Percentiles rank a stretch among this genome's conserved stretches.
Evolutionary conservation across 805 yeast genomes (phyloP).

Genomic region (Wickerhamiella cacticola): DNA sequence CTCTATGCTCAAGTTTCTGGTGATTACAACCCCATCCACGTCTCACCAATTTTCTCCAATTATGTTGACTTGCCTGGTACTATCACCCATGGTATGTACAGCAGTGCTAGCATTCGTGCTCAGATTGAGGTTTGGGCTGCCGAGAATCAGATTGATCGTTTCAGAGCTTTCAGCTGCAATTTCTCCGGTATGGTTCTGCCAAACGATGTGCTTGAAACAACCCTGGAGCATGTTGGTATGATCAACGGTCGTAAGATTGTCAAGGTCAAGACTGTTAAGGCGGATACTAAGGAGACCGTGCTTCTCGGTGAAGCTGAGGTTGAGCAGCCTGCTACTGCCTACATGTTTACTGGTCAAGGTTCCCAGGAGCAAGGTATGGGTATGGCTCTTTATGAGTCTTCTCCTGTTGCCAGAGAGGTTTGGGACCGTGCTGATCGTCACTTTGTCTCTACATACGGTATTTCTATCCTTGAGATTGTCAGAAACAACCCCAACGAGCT

Average conservation of each 20-base stretch:
- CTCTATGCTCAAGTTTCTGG: slow-evolving; percentile 96
- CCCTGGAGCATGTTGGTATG: slow-evolving; percentile 95
- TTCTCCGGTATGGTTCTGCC: slow-evolving; percentile 98
- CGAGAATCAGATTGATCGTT: slow-evolving; percentile 88
- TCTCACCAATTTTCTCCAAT: slow-evolving; percentile 83
- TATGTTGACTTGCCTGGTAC: slow-evolving; percentile 95
- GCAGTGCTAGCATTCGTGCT: slow-evolving; percentile 89
- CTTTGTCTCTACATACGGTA: slow-evolving; percentile 87
- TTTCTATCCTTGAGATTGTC: slow-evolving; percentile 92
- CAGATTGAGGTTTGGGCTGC: slow-evolving; percentile 98
- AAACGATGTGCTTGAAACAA: slow-evolving; percentile 75
- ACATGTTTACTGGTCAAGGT: slow-evolving; percentile 98
- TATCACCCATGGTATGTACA: slow-evolving; percentile 98
- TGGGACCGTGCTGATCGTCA: slow-evolving; percentile 98
- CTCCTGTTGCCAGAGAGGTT: slow-evolving; percentile 84
- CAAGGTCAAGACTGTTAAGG: slow-evolving; percentile 78
- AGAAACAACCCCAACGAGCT: slow-evolving; percentile 90
- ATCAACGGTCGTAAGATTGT: slow-evolving; percentile 96
- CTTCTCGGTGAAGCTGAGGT: slow-evolving; percentile 95
- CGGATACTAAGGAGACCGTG: slow-evolving; percentile 65
- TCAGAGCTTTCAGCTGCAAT: slow-evolving; percentile 80
- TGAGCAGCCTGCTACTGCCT: slow-evolving; percentile 94
- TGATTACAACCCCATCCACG: slow-evolving; percentile 97
- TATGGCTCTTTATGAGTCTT: slow-evolving; percentile 89
- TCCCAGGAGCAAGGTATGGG: slow-evolving; percentile 99